phyloP scores from a whole-genome alignment of 805 yeast genomes.

The Kluyveromyces wickerhamii region DNA sequence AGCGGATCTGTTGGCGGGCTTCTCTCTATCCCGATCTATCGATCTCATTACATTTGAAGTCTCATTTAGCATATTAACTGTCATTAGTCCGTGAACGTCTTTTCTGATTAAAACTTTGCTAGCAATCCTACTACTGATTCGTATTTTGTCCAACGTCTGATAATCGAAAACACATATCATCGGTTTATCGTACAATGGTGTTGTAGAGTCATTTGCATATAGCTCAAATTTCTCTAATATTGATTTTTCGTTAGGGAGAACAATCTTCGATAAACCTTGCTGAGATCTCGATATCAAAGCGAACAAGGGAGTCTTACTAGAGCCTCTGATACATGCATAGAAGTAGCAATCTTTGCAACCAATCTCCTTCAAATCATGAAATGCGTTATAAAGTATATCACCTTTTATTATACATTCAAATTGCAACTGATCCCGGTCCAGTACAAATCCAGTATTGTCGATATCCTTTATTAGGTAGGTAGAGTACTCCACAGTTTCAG shows the following conservation, averaged over 20 bases:
- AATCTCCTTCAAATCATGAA: constrained; percentile 50
- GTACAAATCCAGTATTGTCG: constrained; percentile 32
- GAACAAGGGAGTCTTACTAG: constrained; percentile 25
- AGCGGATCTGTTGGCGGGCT: not conserved
- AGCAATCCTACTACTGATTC: constrained; percentile 43
- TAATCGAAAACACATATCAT: constrained; percentile 46
- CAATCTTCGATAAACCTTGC: constrained; percentile 62
- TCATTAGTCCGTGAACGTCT: constrained; percentile 43
- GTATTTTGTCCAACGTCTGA: constrained; percentile 37
- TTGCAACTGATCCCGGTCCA: constrained; percentile 37
- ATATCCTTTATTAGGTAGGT: constrained; percentile 35
- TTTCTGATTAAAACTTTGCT: constrained; percentile 46
- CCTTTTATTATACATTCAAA: constrained; percentile 49
- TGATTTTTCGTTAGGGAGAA: constrained; percentile 54
- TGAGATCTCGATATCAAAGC: constrained; percentile 60
- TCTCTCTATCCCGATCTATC: constrained; percentile 15
- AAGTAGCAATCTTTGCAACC: constrained; percentile 43
- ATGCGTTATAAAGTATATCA: constrained; percentile 42
- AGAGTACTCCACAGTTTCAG: constrained; percentile 49
- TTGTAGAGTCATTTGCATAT: constrained; percentile 23
- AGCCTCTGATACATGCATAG: constrained; percentile 32
- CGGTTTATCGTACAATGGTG: constrained; percentile 19
- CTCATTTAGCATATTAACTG: constrained; percentile 39
- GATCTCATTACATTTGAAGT: constrained; percentile 23
- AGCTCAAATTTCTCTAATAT: constrained; percentile 52